A percentile compares a stretch with the other conserved stretches of the same genome.
These are phyloP conservation scores for Fraxinus sp. DNA, from an alignment of 305 asterid species.

Conservation along the genomic window DNA sequence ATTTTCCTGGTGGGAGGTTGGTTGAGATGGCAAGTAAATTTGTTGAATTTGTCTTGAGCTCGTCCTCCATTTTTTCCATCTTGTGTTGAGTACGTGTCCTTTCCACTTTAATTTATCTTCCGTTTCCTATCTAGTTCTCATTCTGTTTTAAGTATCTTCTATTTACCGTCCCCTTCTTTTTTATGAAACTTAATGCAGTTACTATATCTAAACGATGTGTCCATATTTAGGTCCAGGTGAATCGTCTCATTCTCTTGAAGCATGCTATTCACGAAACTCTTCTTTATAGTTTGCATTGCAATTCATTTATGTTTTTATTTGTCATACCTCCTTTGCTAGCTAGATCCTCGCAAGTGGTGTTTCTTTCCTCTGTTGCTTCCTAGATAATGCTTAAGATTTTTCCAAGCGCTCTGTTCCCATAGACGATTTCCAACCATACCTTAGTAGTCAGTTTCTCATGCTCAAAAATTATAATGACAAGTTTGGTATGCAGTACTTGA, in stretches of 20 bases:
- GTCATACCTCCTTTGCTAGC: background rate
- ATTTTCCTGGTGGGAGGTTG: background rate
- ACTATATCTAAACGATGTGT: background rate
- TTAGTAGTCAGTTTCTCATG: background rate
- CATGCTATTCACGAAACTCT: background rate
- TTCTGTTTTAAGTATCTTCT: background rate
- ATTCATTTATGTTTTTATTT: background rate
- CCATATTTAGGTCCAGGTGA: background rate
- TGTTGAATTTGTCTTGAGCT: background rate
- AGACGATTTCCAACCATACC: background rate
- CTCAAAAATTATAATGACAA: background rate
- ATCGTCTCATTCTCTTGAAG: background rate
- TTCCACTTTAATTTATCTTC: background rate
- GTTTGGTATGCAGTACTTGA: background rate
- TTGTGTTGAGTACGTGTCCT: background rate
- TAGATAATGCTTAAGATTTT: background rate
- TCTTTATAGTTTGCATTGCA: background rate
- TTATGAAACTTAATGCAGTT: background rate
- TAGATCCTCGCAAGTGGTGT: background rate
- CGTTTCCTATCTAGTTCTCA: background rate
- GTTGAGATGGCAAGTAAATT: background rate
- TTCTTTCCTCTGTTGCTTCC: background rate
- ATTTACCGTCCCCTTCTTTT: background rate
- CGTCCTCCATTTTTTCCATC: background rate
- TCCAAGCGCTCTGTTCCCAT: background rate